These are phyloP conservation scores for Leccinum olivaceopallidum DNA, from an alignment of 768 basidiomycete species.

Conservation along the genomic window DNA sequence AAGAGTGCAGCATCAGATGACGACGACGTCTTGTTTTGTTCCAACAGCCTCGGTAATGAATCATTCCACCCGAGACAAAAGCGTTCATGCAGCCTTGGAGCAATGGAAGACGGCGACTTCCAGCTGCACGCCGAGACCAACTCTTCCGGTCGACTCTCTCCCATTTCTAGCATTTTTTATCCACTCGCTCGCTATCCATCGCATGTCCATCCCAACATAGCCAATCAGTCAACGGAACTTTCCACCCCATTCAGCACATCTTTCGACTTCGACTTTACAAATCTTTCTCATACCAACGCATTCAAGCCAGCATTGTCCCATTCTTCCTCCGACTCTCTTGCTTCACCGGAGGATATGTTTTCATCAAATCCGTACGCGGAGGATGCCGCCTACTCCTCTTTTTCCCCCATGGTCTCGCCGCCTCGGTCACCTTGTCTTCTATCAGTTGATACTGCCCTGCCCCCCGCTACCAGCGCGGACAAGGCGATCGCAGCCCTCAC, in stretches of 20 bases:
- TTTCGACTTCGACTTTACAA: conserved; percentile 31
- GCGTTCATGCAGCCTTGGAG: conserved; percentile 46
- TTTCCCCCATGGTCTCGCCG: conserved; percentile 11
- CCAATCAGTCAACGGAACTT: conserved; percentile 17
- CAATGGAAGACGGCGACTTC: conserved; percentile 40
- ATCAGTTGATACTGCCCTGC: conserved; percentile 3
- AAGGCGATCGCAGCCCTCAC: conserved; percentile 60
- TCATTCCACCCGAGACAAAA: conserved; percentile 33
- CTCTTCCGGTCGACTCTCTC: conserved; percentile 25
- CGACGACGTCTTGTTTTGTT: conserved; percentile 58
- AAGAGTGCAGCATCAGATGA: conserved; percentile 33
- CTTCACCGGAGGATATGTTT: conserved; percentile 11
- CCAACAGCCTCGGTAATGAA: conserved; percentile 26
- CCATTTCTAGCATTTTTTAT: conserved; percentile 24
- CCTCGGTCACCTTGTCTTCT: conserved; percentile 16
- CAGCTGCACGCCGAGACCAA: conserved; percentile 15
- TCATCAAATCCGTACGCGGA: conserved; percentile 6
- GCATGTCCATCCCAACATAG: conserved; percentile 13
- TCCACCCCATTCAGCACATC: conserved; percentile 27
- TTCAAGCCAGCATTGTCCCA: conserved; percentile 20
- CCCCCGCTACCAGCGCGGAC: conserved; percentile 49
- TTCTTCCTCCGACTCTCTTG: conserved; percentile 21
- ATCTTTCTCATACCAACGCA: conserved; percentile 28
- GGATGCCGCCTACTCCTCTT: conserved; percentile 7
- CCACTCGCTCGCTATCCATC: conserved; percentile 15